Conservation (phyloP, 2,329 filamentous ascomycete genomes). For the Stenocarpella maydis region DNA sequence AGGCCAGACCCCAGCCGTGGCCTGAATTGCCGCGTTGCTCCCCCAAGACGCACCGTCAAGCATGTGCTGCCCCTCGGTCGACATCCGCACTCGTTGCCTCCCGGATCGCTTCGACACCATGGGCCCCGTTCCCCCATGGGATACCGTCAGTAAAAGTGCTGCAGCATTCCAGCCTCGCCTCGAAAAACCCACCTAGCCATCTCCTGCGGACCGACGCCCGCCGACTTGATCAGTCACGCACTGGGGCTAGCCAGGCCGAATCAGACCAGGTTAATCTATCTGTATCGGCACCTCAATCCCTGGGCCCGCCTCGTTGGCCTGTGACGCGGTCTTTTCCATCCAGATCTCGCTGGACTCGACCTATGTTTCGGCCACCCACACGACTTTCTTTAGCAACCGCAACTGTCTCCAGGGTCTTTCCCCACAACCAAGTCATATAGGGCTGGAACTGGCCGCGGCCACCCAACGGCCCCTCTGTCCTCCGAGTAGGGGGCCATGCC, state of each 20-base stretch:
- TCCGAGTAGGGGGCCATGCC: background rate
- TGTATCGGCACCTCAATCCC: background rate
- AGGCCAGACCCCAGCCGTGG: constrained; percentile 3
- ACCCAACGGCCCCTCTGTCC: constrained; percentile 4
- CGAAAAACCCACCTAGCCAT: background rate
- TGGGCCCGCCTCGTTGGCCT: background rate
- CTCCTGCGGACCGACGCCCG: background rate
- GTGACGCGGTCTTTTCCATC: background rate
- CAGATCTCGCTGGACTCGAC: constrained; percentile 11
- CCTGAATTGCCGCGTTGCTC: background rate
- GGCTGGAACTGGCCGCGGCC: constrained; percentile 20
- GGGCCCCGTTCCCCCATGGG: background rate
- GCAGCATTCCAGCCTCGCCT: background rate
- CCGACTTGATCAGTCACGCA: background rate
- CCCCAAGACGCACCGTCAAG: too few species aligned
- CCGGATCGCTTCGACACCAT: background rate
- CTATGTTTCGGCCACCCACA: constrained; percentile 5
- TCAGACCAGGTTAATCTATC: background rate
- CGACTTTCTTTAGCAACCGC: constrained; percentile 17
- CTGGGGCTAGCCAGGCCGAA: background rate
- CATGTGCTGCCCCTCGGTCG: too few species aligned
- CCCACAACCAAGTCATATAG: constrained; percentile 25
- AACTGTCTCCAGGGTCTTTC: background rate
- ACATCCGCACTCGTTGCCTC: background rate
- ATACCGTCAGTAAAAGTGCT: background rate